These are phyloP conservation scores for Phallus indusiatus DNA, from an alignment of 768 basidiomycete genomes.

Conservation along the genomic window DNA sequence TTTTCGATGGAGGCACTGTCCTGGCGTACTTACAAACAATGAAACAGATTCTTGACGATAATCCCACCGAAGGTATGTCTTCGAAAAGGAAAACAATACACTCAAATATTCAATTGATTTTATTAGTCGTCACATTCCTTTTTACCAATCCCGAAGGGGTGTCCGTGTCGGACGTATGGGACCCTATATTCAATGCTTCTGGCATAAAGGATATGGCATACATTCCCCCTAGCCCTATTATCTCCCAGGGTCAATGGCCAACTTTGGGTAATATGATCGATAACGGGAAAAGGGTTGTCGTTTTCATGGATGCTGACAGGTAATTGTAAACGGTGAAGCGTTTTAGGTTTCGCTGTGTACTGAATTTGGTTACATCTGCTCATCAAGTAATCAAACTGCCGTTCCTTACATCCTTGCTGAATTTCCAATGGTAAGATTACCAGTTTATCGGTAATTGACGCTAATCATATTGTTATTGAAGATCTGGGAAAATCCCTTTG, in stretches of 20 bases:
- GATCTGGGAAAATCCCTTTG: conserved; percentile 54
- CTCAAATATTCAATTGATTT: not conserved
- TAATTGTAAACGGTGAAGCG: not conserved
- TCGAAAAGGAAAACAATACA: not conserved
- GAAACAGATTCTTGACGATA: conserved; percentile 45
- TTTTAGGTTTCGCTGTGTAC: not conserved
- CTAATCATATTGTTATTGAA: conserved; percentile 11
- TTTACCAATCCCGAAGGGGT: conserved; percentile 59
- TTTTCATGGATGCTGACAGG: conserved; percentile 41
- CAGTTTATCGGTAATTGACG: not conserved
- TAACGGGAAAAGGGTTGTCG: conserved; percentile 46
- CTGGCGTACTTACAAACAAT: conserved; percentile 40
- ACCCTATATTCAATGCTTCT: conserved; percentile 40
- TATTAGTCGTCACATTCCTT: conserved; percentile 43
- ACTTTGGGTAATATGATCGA: conserved; percentile 56
- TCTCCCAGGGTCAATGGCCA: conserved; percentile 46
- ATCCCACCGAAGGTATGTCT: conserved; percentile 40
- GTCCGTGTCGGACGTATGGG: conserved; percentile 39
- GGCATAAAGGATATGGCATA: conserved; percentile 36
- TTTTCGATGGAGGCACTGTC: conserved; percentile 46
- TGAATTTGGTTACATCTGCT: not conserved
- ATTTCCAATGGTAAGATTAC: conserved; percentile 39
- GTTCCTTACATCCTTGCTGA: conserved; percentile 41
- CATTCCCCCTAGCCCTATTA: conserved; percentile 37
- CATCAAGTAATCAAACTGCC: not conserved